phyloP scores from a whole-genome alignment of 2,329 filamentous ascomycete species.

The Cordyceps militaris region DNA sequence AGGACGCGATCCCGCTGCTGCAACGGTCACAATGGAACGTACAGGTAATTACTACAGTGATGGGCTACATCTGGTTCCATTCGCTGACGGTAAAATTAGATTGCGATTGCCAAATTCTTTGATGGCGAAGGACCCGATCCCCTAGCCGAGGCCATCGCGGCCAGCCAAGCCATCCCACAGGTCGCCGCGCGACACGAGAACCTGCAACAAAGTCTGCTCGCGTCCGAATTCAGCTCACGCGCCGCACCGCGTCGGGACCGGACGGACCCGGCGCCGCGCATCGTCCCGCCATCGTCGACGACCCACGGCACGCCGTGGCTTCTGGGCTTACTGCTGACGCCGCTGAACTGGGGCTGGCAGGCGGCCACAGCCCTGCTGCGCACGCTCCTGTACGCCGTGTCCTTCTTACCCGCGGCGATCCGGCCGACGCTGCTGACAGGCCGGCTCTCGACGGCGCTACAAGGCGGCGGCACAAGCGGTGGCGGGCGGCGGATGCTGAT shows the following conservation, averaged over 20 bases:
- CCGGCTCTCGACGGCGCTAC: conserved; percentile 42
- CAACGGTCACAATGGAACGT: conserved; percentile 94
- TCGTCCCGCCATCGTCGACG: conserved; percentile 69
- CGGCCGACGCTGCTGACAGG: conserved; percentile 49
- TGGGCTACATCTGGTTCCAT: background rate
- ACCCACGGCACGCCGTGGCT: conserved; percentile 67
- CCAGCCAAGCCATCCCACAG: conserved; percentile 51
- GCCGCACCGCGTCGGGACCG: conserved; percentile 22
- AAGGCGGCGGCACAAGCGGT: conserved; percentile 58
- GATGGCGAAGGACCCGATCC: conserved; percentile 86
- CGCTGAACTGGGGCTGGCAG: conserved; percentile 71
- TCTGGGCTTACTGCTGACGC: conserved; percentile 70
- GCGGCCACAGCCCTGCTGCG: conserved; percentile 63
- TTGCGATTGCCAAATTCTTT: conserved; percentile 95
- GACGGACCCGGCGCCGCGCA: conserved; percentile 68
- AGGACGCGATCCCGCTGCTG: conserved; percentile 71
- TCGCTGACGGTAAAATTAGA: conserved; percentile 43
- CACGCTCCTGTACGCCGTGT: conserved; percentile 69
- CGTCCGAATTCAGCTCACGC: conserved; percentile 19
- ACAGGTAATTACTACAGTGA: conserved; percentile 46
- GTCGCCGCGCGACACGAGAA: conserved; percentile 64
- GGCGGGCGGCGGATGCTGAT: conserved; percentile 68
- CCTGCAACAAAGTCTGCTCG: conserved; percentile 53
- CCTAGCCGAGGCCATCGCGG: conserved; percentile 66
- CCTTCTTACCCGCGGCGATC: conserved; percentile 66